A percentile compares a stretch with the other conserved stretches of the same genome.
phyloP scores from a whole-genome alignment of 345 rosid genomes.

The Clarkia xantiana region DNA sequence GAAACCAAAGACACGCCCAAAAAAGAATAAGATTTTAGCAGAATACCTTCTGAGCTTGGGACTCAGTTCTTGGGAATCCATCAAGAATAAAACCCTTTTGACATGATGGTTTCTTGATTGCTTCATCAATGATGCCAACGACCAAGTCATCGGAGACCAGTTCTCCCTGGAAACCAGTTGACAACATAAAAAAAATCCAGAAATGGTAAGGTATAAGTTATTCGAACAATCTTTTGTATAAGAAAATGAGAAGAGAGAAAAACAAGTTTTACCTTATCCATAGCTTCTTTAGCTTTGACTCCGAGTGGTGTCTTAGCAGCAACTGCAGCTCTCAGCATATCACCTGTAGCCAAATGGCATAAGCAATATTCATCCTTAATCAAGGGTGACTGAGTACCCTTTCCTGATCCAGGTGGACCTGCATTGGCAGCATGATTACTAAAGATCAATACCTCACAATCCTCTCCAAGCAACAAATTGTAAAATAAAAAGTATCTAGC shows the following conservation, averaged over 20 bases:
- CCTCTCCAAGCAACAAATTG: too few species aligned
- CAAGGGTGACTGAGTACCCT: constrained; percentile 93
- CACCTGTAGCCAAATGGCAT: constrained; percentile 98
- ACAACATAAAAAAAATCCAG: not conserved
- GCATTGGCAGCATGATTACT: constrained; percentile 4
- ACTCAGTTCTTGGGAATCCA: constrained; percentile 91
- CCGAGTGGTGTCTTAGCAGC: constrained; percentile 94
- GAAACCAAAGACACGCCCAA: too few species aligned
- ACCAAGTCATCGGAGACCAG: constrained; percentile 97
- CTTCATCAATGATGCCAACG: constrained; percentile 93
- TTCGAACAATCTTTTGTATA: not conserved
- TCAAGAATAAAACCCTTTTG: constrained; percentile 95
- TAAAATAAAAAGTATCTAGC: too few species aligned
- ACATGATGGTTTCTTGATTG: constrained; percentile 86
- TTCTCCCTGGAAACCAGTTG: constrained; percentile 46
- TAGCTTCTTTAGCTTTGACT: constrained; percentile 86
- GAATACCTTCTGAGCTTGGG: constrained; percentile 85
- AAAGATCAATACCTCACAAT: not conserved
- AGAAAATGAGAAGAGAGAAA: not conserved
- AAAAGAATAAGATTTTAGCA: not conserved
- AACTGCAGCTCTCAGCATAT: constrained; percentile 96
- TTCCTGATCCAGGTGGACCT: constrained; percentile 99
- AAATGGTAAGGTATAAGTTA: not conserved
- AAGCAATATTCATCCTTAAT: constrained; percentile 89
- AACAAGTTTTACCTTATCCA: constrained; percentile 57